Conservation (phyloP, 129 eudicot genomes). For the Saussurea involucrata region DNA sequence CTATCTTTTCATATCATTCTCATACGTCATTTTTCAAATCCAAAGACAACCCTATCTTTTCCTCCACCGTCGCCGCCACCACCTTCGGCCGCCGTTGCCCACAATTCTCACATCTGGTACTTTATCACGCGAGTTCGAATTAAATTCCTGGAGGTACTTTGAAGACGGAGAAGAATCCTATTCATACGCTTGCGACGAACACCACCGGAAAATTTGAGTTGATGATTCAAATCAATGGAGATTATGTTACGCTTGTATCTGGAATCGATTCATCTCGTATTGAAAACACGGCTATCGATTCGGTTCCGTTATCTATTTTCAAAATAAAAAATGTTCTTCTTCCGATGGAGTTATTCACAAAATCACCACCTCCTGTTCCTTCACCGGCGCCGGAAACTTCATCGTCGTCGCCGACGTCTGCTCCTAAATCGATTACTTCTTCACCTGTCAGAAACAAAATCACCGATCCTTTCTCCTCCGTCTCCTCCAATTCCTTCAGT, state of each 20-base stretch:
- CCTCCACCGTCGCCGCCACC: too few species aligned
- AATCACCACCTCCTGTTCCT: slow-evolving; percentile 36
- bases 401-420: slow-evolving; percentile 19
- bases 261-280: slow-evolving; percentile 55
- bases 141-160: slow-evolving; percentile 51
- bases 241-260: slow-evolving; percentile 47
- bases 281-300: slow-evolving; percentile 44
- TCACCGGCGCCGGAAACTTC: slow-evolving; percentile 45
- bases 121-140: slow-evolving; percentile 57
- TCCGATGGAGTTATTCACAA: slow-evolving; percentile 36
- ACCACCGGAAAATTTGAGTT: slow-evolving; percentile 50
- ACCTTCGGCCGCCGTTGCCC: too few species aligned
- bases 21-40: too few species aligned
- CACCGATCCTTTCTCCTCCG: slow-evolving; percentile 21
- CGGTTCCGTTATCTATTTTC: slow-evolving; percentile 53
- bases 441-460: slow-evolving; percentile 28
- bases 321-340: slow-evolving; percentile 62
- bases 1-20: too few species aligned
- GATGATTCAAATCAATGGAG: slow-evolving; percentile 34
- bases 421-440: slow-evolving; percentile 21
- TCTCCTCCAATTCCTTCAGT: not conserved
- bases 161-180: slow-evolving; percentile 31
- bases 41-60: too few species aligned
- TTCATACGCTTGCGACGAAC: slow-evolving; percentile 60
- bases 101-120: too few species aligned